Percentiles rank a stretch among this genome's conserved stretches.
These are phyloP conservation scores for Nothophaeocryptopus gaeumannii DNA, from an alignment of 2,329 filamentous ascomycete genomes.

Conservation along the genomic window DNA sequence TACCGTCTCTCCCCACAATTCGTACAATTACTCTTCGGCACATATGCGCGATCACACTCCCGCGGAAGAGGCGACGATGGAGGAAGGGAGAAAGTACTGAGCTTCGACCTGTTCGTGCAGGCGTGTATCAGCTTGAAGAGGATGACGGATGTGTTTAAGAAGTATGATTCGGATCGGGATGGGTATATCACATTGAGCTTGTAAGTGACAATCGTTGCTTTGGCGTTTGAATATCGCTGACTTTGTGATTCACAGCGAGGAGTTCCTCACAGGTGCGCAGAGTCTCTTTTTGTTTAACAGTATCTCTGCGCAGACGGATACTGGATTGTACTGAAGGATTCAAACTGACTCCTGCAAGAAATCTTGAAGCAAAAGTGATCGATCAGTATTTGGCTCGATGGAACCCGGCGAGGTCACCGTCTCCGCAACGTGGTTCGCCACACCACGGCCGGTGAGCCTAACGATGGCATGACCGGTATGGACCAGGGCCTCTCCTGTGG, in stretches of 20 bases:
- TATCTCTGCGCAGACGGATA: constrained; percentile 52
- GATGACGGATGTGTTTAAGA: constrained; percentile 99
- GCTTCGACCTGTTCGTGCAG: constrained; percentile 94
- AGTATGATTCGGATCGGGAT: constrained; percentile 94
- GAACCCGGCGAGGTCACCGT: no score
- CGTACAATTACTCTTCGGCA: constrained; percentile 78
- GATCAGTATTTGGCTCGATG: no score
- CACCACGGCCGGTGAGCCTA: no score
- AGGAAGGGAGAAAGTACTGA: constrained; percentile 41
- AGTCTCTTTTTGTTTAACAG: constrained; percentile 54
- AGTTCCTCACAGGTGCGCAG: constrained; percentile 56
- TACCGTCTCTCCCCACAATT: constrained; percentile 85
- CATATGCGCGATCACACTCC: constrained; percentile 63
- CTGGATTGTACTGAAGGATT: constrained; percentile 46
- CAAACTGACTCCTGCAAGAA: constrained; percentile 24
- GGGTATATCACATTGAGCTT: constrained; percentile 67
- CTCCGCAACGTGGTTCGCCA: no score
- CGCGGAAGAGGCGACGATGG: constrained; percentile 36
- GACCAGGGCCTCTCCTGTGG: no score
- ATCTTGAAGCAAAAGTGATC: constrained; percentile 26
- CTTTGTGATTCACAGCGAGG: constrained; percentile 37
- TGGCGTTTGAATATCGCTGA: not conserved
- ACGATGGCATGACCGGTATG: no score
- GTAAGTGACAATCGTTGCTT: no score
- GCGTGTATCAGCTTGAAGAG: constrained; percentile 94